Base-by-base conservation (phyloP, 1,284 basidiomycete genomes). In the Ceratorhiza oryzae-sativae region DNA sequence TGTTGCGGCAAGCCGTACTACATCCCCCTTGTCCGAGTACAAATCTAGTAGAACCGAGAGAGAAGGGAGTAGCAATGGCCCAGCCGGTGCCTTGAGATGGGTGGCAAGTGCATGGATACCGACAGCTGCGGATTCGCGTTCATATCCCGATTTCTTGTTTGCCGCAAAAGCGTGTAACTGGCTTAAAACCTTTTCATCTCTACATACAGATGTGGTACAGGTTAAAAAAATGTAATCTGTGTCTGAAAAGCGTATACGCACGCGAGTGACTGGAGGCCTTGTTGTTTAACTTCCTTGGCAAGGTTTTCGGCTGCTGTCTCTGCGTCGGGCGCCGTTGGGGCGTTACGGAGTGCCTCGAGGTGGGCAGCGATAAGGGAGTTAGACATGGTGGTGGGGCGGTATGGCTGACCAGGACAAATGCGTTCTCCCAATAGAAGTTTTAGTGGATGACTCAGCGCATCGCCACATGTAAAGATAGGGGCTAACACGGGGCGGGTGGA, bases 11-110 rank as follows among this genome's bases (percentile, higher is more conserved):
- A 84, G 82, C 74, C 94, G 89, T 71, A 98, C 94, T 48, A 96
- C 93, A 75, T 97, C 93, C 73, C 94, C 94, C 82, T 98, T 98
- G 82, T 99, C 97, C 85, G 94, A 92, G 80, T 93, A 91, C 56
- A 96, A 85, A 75, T 95, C 93, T 79, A 95, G 90, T 55, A 98
- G 82, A 63, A 88, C 80, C 12, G 93, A 87, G 59, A 99, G 87
- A 25, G 90, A 90, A 3, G 90, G 85, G 20, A 98, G 84, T 39
- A 98, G 85, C 75, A 94, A 84, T n/a, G 95, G 94, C 72, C 90
- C 94, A 61, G 85, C 83, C 41, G 95, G 87, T 46, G 90, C 84
- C 15, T 93, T 92, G 48, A 95, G 84, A 60, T 89, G 85, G 70
- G 83, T 85, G 53, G 90, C 88, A 18, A 95, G 81, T 9, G 94